Conservation (phyloP, 225 moss, liverwort and hornwort species). For the Asterella californica region DNA sequence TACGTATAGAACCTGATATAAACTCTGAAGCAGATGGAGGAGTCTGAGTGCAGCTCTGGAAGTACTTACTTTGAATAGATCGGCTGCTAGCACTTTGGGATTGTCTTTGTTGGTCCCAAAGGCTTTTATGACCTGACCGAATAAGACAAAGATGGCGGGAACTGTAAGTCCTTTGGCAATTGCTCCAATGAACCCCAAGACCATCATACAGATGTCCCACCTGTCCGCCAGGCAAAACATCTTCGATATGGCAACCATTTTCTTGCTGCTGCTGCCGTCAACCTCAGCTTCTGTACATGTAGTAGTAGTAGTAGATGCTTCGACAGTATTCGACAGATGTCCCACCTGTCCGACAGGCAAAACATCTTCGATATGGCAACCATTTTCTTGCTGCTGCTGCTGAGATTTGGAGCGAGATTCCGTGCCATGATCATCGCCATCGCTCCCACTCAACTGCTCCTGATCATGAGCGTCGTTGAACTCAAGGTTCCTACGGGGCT, state of each 20-base stretch:
- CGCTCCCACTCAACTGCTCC: not conserved
- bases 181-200: conserved; percentile 9
- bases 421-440: not conserved
- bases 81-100: not conserved
- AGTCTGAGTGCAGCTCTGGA: not conserved
- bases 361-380: not conserved
- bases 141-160: not conserved
- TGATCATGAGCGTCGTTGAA: not conserved
- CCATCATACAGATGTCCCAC: conserved; percentile 13
- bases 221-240: conserved; percentile 12
- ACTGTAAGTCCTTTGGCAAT: not conserved
- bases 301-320: not conserved
- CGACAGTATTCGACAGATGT: not conserved
- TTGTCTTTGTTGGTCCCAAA: not conserved
- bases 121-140: not conserved
- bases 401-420: not conserved
- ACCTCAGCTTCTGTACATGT: not conserved
- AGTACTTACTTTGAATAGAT: not conserved
- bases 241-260: not conserved
- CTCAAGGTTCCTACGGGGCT: not conserved
- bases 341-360: conserved; percentile 14
- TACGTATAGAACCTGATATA: not conserved
- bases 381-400: not conserved
- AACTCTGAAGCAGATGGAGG: not conserved
- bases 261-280: not conserved